Conservation (phyloP, 768 basidiomycete species). For the Russula emetica region DNA sequence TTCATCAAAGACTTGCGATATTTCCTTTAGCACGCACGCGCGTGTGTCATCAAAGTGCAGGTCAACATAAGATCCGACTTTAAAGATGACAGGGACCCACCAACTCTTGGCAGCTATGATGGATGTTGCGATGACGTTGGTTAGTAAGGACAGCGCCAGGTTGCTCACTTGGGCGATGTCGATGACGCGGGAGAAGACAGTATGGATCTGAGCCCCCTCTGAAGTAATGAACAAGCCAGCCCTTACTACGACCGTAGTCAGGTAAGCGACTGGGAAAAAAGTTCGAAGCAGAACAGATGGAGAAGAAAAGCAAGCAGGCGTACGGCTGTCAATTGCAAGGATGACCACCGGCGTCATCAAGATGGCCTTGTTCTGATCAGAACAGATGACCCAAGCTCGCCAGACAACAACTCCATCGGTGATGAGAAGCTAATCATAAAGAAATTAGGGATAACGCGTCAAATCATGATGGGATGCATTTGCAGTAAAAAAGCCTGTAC, state of each 20-base stretch:
- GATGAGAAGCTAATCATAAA: constrained; percentile 2
- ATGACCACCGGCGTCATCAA: background rate
- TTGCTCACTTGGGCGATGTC: constrained; percentile 9
- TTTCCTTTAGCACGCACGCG: background rate
- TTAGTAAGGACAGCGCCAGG: constrained; percentile 1
- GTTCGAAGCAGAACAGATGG: background rate
- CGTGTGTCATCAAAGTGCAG: background rate
- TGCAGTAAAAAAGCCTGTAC: background rate
- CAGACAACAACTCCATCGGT: constrained; percentile 21
- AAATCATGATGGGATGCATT: background rate
- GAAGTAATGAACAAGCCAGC: background rate
- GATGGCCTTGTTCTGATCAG: background rate
- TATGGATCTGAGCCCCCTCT: too few relatives aligned
- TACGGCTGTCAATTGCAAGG: constrained; percentile 1
- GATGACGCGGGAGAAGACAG: background rate
- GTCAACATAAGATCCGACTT: background rate
- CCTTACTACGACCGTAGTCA: background rate
- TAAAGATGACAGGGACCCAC: background rate
- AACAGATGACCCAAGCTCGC: constrained; percentile 16
- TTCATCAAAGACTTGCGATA: background rate
- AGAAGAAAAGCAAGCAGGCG: background rate
- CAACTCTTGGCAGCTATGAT: constrained; percentile 6
- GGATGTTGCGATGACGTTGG: constrained; percentile 9
- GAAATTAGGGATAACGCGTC: background rate
- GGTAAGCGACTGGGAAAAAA: background rate